Evolutionary conservation across 345 rosid species (phyloP), one percentile per base, ranked within the genome.

Genomic region (Eucalyptus polyanthemos): DNA sequence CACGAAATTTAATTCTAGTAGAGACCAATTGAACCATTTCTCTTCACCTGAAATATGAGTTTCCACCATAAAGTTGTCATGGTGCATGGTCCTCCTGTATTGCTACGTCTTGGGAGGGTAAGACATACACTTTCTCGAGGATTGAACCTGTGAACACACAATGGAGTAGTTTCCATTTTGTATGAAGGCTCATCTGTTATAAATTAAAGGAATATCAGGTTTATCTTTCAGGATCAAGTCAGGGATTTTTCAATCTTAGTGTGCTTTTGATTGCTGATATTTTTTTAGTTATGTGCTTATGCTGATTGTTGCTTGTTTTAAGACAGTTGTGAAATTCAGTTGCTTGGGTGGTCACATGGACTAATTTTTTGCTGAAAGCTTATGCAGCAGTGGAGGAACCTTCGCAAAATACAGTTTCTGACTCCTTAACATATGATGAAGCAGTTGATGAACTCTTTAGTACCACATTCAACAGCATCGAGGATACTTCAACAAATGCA

Each of bases 391-490:
- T 88, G 91, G 95, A 90, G 53, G 93, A 91, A 86, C 86, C 88
- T 76, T 87, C 51, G 14, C 95, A 93, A 93, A 86, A 88, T 91
- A 91, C 90, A 83, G 95, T 92, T 89, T 93, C 90, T 54, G 93
- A 92, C 91, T 94, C 93, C 14, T 85, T 94, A 88, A 92, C 96
- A 51, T 91, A 91, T 88, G 90, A 88, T 89, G 99, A 97, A 93
- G 96, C 95, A 87, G 93, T 95, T 65, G 96, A 96, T 90, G 99
- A 96, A 87, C 94, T 97, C 85, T 97, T 97, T 93, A 91, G 93
- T 34, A 96, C 99, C 90, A 95, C 99, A 86, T 94, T 95, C 72
- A 91, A 93, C 92, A 91, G 95, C 90, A 95, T 97, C 86, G 92
- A 90, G 92, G 98, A 97, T 80, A 93, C 98, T 89, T 91, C 95